phyloP scores from a whole-genome alignment of 768 basidiomycete species.

The Naganishia antarctica region DNA sequence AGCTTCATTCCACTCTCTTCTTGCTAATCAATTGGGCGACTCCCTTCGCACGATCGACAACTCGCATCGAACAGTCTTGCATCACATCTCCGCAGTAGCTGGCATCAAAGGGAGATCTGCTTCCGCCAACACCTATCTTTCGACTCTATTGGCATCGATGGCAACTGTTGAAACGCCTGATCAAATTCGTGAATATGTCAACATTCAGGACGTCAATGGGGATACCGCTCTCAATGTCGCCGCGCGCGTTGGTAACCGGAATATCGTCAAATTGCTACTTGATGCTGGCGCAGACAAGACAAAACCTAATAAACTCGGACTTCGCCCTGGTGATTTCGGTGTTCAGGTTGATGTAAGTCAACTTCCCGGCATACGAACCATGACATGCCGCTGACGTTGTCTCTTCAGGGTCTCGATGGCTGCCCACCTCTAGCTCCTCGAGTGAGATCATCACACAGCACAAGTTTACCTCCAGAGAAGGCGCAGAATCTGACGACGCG shows the following conservation, averaged over 20 bases:
- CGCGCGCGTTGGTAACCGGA: constrained; percentile 83
- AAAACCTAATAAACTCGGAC: constrained; percentile 83
- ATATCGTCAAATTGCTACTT: constrained; percentile 75
- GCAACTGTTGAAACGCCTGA: constrained; percentile 59
- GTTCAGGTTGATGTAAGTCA: constrained; percentile 75
- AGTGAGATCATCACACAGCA: constrained; percentile 15
- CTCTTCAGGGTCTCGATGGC: constrained; percentile 16
- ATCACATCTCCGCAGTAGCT: constrained; percentile 84
- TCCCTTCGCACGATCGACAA: constrained; percentile 86
- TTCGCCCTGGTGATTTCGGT: constrained; percentile 91
- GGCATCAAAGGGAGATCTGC: constrained; percentile 82
- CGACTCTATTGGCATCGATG: constrained; percentile 80
- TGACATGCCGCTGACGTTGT: background rate
- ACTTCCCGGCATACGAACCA: background rate
- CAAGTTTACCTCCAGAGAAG: constrained; percentile 18
- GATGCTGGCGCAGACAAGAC: constrained; percentile 89
- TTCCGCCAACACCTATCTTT: constrained; percentile 83
- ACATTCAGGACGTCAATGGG: constrained; percentile 88
- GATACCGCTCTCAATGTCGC: constrained; percentile 95
- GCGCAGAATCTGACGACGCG: constrained; percentile 20
- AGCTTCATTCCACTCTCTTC: constrained; percentile 60
- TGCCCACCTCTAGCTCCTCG: background rate
- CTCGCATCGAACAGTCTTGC: constrained; percentile 75
- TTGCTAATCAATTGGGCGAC: constrained; percentile 60
- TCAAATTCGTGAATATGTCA: constrained; percentile 70